Evolutionary conservation across 148 eudicot species (phyloP), one percentile per base, ranked within the genome.

Genomic region (Diospyros lotus): DNA sequence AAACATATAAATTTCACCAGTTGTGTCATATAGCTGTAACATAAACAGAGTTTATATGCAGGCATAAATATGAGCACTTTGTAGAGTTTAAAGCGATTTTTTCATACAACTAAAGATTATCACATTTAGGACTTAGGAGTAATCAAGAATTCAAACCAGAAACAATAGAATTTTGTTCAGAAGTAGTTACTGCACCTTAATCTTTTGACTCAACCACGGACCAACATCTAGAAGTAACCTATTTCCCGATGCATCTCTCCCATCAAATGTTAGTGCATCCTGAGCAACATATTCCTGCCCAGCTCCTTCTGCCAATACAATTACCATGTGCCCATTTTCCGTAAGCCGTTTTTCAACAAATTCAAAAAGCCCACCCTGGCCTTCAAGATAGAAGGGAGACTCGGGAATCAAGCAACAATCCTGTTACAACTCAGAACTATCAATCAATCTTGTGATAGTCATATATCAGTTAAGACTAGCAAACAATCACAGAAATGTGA

Each of bases 341-440:
- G 82, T 87, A 38, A 87, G 81, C 79, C 87, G 72, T 80, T 82
- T 79, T 69, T 82, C 87, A 75, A 84, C 61, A 80, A 77, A 87
- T 74, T 87, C 90, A 78, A 69, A 87, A 65, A 87, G 86, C 39
- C 90, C 90, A 59, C 90, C 90, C 45, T 78, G 76, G 65, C 90
- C 90, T 80, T 87, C 88, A 69, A 87, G 74, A 73, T 82, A 87
- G 74, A 87, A 84, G 39, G 87, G 90, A 59, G 90, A 82, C 84
- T 87, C 87, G 75, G 90, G 90, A 80, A 87, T 87, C 77, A 87
- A 87, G 83, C 90, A 87, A 79, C 90, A 87, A 72, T 87, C 90
- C 90, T 87, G 88, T 75, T 75, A 76, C 76, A 73, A 70, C 75
- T 12, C 39, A 63, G 59, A 46, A 71, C 54, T 50, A 64, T 86